Evolutionary conservation across 2,329 filamentous ascomycete species (phyloP), one percentile per base, ranked within the genome.

Genomic region (Aspergillus tamarii): DNA sequence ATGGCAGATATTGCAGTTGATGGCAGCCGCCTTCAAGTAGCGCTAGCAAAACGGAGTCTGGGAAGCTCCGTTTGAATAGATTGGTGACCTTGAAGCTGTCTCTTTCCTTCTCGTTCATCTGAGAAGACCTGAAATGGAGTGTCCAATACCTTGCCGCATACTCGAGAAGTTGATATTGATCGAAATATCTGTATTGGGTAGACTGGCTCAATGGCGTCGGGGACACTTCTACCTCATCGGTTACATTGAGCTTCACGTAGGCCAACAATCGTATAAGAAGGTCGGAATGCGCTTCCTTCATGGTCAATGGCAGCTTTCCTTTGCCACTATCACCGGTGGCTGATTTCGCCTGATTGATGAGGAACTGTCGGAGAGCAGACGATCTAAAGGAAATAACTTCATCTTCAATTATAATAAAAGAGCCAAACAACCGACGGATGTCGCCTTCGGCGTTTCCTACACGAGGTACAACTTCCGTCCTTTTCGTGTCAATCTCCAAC

Each of bases 121-220:
- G 57, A 32, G 57, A 59, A 16, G 57, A 46, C 32, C 45, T 46
- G 7, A 59, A 59, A 11, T 59, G 57, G n/a, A 52, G 34, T n/a
- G 57, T 41, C 57, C 57, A 59, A 21, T 59, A 59, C 28, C 57
- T 46, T 14, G 45, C 57, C 16, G 57, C 23, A 52, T 59, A 59
- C 16, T 59, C 57, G 14, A 59, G 57, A 16, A 59, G 34, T 9
- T 50, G 41, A 41, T 59, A 59, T 36, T 59, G 45, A 9, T 52
- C 46, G 7, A 59, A 59, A 30, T 48, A 59, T 23, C 19, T n/a
- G 19, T 23, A 6, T 30, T 50, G 43, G 6, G 21, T 10, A n/a
- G 57, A 59, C 30, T 21, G 9, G 16, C n/a, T 26, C 23, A 59
- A 34, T 8, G 57, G 30, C 0, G 57, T 39, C 30, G 46, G 36